Evolutionary conservation across 495 filamentous ascomycete genomes (phyloP).

Genomic region (Cairneyella variabilis): DNA sequence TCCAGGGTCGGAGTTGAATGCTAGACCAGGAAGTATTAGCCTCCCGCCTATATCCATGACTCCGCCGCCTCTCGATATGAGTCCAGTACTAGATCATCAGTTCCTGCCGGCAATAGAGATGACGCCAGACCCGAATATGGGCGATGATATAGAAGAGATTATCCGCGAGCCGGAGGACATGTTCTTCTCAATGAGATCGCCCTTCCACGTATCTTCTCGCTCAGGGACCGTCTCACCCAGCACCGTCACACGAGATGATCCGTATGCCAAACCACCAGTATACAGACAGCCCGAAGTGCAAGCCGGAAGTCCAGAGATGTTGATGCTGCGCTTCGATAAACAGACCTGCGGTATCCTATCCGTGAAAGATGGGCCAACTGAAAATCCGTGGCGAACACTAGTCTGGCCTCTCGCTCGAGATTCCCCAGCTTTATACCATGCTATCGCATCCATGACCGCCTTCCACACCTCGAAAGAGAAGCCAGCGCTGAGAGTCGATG

Average conservation of each 20-base stretch:
- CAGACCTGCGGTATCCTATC: conserved; percentile 76
- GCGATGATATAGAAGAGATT: conserved; percentile 58
- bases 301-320: conserved; percentile 56
- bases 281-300: conserved; percentile 43
- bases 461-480: conserved; percentile 66
- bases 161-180: conserved; percentile 42
- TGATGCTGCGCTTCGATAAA: conserved; percentile 63
- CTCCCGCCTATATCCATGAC: conserved; percentile 15
- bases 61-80: conserved; percentile 7
- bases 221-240: conserved; percentile 7
- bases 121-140: conserved; percentile 6
- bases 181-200: conserved; percentile 31
- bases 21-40: conserved; percentile 17
- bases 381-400: conserved; percentile 76
- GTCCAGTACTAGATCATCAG: conserved; percentile 13
- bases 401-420: conserved; percentile 68
- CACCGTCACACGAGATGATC: conserved; percentile 5
- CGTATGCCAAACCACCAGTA: conserved; percentile 29
- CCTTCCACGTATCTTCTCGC: conserved; percentile 4
- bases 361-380: conserved; percentile 64
- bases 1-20: conserved; percentile 40
- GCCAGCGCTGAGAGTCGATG: conserved; percentile 55
- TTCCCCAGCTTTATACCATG: conserved; percentile 69
- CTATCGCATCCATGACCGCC: conserved; percentile 69
- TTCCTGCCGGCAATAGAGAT: conserved; percentile 10